Percentiles rank a stretch among this genome's conserved stretches.
These are phyloP conservation scores for Petunia axillaris DNA, from an alignment of 257 asterid genomes.

Conservation along the genomic window DNA sequence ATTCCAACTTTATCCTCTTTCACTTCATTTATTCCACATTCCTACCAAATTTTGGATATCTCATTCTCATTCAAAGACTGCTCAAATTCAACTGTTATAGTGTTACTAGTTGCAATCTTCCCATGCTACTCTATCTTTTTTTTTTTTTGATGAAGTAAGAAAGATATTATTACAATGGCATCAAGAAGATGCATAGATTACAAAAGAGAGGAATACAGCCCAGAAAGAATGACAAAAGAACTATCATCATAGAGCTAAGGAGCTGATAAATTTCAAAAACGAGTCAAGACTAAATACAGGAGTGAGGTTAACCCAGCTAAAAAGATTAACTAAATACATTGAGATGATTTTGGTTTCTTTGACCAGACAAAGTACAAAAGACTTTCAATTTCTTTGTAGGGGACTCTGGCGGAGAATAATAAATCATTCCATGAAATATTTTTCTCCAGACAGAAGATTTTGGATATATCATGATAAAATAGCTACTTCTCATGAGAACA, in stretches of 20 bases:
- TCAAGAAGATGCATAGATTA: too few relatives aligned
- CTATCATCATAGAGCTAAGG: too few relatives aligned
- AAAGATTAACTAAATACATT: too few relatives aligned
- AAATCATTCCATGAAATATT: slow-evolving; percentile 11
- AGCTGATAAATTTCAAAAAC: too few relatives aligned
- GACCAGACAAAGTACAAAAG: background rate
- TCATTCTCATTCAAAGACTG: background rate
- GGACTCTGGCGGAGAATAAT: too few relatives aligned
- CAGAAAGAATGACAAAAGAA: too few relatives aligned
- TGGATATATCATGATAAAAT: background rate
- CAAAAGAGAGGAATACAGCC: too few relatives aligned
- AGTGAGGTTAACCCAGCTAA: too few relatives aligned
- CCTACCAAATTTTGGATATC: slow-evolving; percentile 4
- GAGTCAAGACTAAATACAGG: too few relatives aligned
- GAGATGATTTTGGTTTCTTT: slow-evolving; percentile 2
- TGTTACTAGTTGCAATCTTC: background rate
- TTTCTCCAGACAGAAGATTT: background rate
- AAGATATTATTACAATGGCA: too few relatives aligned
- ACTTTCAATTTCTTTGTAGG: background rate
- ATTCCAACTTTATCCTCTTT: background rate
- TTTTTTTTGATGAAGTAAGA: too few relatives aligned
- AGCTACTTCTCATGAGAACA: background rate
- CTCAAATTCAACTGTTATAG: background rate
- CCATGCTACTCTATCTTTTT: background rate
- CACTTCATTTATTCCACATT: background rate